phyloP scores from a whole-genome alignment of 495 filamentous ascomycete species.

The Penicillium maclennaniae region DNA sequence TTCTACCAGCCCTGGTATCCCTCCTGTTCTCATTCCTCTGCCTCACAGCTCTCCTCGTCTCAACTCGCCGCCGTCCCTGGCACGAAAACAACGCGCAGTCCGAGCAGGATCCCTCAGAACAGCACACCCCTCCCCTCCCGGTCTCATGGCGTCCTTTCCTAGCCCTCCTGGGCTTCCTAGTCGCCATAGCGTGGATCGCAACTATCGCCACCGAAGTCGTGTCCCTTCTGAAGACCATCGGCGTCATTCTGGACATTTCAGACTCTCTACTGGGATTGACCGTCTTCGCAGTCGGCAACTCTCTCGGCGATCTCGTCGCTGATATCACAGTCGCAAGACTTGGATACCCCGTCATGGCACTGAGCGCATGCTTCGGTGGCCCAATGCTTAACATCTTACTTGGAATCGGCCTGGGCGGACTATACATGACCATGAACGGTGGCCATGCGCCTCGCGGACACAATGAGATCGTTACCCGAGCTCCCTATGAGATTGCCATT shows the following conservation, averaged over 20 bases:
- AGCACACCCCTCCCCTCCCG: constrained; percentile 48
- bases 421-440: constrained; percentile 69
- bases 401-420: constrained; percentile 82
- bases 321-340: constrained; percentile 90
- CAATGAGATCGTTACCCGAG: constrained; percentile 14
- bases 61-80: constrained; percentile 45
- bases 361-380: constrained; percentile 90
- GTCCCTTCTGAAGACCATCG: constrained; percentile 87
- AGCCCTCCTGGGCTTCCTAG: constrained; percentile 86
- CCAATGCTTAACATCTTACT: constrained; percentile 97
- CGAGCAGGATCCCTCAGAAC: background rate
- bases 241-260: constrained; percentile 87
- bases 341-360: constrained; percentile 95
- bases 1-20: constrained; percentile 62
- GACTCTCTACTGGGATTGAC: constrained; percentile 96
- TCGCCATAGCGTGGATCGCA: constrained; percentile 91
- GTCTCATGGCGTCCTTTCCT: constrained; percentile 64
- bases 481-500: constrained; percentile 71
- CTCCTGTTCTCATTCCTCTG: constrained; percentile 66
- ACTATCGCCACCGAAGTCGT: constrained; percentile 97
- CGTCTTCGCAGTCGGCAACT: constrained; percentile 95
- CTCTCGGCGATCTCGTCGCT: constrained; percentile 88
- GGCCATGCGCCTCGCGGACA: constrained; percentile 13
- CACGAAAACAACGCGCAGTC: constrained; percentile 1
- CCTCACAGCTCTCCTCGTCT: constrained; percentile 58